Conservation (phyloP, 2,329 filamentous ascomycete species). For the Neopestalotiopsis clavispora region DNA sequence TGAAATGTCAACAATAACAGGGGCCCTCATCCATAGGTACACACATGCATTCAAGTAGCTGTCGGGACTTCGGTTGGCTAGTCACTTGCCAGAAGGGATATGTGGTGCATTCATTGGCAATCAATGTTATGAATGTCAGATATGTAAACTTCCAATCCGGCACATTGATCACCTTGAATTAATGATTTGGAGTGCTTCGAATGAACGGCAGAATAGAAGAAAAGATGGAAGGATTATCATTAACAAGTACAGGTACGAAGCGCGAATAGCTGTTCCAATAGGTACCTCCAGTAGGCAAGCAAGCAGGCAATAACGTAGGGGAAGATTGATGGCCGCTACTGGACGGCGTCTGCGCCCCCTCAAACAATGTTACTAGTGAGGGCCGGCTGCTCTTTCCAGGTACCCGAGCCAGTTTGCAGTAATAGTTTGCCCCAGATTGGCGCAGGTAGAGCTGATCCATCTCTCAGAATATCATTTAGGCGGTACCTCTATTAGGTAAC, state of each 20-base stretch:
- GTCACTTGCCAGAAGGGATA: no score
- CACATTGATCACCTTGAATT: background rate
- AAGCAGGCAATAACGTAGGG: background rate
- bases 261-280: background rate
- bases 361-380: conserved; percentile 10
- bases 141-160: background rate
- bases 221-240: background rate
- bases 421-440: conserved; percentile 9
- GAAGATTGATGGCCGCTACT: background rate
- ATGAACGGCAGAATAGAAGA: background rate
- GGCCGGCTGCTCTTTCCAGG: conserved; percentile 10
- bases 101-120: no score
- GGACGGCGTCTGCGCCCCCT: conserved; percentile 11
- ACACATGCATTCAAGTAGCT: no score
- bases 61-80: no score
- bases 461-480: conserved; percentile 1
- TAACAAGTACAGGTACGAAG: background rate
- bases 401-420: conserved; percentile 13
- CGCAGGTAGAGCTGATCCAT: conserved; percentile 13
- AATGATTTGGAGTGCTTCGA: background rate
- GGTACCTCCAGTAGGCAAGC: background rate
- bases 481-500: background rate
- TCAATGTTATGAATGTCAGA: no score
- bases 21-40: no score
- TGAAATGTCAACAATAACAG: no score